Conservation (phyloP, 2,329 filamentous ascomycete genomes). For the Thermoascus crustaceus region DNA sequence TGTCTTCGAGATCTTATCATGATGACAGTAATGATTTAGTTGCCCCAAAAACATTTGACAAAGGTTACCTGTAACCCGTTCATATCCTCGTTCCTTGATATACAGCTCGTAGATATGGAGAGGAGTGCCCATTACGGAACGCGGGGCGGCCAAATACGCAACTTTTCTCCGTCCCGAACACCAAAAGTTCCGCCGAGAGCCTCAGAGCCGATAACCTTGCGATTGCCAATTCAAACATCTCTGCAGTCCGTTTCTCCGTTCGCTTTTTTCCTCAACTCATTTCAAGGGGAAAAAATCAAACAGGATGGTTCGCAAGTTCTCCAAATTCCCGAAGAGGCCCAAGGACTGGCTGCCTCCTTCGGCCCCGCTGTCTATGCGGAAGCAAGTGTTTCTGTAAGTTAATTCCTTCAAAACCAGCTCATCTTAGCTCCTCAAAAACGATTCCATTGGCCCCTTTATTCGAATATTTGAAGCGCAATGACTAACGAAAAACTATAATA, state of each 20-base stretch:
- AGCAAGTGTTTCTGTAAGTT: constrained; percentile 51
- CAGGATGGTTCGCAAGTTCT: constrained; percentile 25
- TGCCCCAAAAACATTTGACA: too few species aligned
- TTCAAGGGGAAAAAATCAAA: neutral
- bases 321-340: constrained; percentile 20
- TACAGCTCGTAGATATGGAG: too few species aligned
- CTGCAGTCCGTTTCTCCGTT: neutral
- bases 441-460: too few species aligned
- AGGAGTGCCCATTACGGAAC: too few species aligned
- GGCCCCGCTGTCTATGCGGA: constrained; percentile 23
- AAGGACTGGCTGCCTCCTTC: constrained; percentile 17
- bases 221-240: constrained; percentile 3
- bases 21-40: too few species aligned
- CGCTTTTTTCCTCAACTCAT: neutral
- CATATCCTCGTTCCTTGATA: neutral
- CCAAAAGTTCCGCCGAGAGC: constrained; percentile 3
- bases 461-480: too few species aligned
- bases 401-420: neutral
- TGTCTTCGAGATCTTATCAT: too few species aligned
- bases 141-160: constrained; percentile 29
- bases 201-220: too few species aligned
- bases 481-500: too few species aligned
- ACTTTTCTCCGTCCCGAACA: constrained; percentile 12
- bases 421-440: neutral
- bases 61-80: too few species aligned